Conservation (phyloP, 495 filamentous ascomycete genomes). For the Aspergillus nidulans region DNA sequence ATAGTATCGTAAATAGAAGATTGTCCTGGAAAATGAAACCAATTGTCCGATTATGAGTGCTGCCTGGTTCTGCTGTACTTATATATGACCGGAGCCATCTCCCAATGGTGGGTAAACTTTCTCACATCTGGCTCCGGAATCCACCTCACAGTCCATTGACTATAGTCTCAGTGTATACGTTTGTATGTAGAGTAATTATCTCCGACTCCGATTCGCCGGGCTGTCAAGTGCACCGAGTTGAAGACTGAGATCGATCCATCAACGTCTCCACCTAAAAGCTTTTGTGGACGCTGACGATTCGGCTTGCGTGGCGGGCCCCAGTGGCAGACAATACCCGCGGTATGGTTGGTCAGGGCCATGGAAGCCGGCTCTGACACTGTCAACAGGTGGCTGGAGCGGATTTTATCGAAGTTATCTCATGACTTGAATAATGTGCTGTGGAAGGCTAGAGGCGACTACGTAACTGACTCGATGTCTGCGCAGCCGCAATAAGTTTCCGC, state of each 20-base stretch:
- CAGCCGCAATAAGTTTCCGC: too few species aligned
- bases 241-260: background rate
- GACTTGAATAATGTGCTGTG: too few species aligned
- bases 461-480: background rate
- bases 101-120: background rate
- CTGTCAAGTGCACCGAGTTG: background rate
- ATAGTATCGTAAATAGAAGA: too few species aligned
- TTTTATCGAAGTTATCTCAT: background rate
- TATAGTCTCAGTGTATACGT: too few species aligned
- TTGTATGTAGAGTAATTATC: too few species aligned
- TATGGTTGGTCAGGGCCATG: background rate
- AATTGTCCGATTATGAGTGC: too few species aligned
- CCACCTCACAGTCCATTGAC: background rate
- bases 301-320: conserved; percentile 1
- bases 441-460: background rate
- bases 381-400: background rate
- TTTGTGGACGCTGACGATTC: conserved; percentile 5
- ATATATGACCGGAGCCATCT: background rate
- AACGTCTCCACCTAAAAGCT: conserved; percentile 1
- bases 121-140: background rate
- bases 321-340: background rate
- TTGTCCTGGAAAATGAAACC: too few species aligned
- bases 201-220: background rate
- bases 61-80: too few species aligned
- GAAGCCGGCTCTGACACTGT: background rate